These are phyloP conservation scores for Boletus rubescentipes DNA, from an alignment of 768 basidiomycete species.

Conservation along the genomic window DNA sequence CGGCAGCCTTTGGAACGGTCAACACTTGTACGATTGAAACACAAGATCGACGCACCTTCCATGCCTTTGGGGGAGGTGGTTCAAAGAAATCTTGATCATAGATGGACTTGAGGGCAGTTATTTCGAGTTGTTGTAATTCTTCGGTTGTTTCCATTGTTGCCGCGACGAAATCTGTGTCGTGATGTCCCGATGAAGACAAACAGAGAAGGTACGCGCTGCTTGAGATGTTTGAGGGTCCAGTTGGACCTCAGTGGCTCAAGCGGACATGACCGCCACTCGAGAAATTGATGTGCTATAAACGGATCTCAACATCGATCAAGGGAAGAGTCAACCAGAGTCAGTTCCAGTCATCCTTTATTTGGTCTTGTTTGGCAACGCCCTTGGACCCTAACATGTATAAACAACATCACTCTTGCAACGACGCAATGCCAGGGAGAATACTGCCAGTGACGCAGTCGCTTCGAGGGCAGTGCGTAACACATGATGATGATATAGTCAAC, in stretches of 20 bases:
- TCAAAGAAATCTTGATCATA: conserved; percentile 77
- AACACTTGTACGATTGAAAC: not conserved
- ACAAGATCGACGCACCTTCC: conserved; percentile 57
- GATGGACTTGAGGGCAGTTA: conserved; percentile 77
- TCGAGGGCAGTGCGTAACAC: too few relatives aligned
- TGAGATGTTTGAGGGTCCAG: conserved; percentile 61
- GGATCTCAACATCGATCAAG: conserved; percentile 1
- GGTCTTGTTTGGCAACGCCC: conserved; percentile 11
- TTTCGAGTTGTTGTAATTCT: conserved; percentile 68
- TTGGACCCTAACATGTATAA: conserved; percentile 12
- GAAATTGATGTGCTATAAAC: conserved; percentile 9
- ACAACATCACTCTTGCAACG: too few relatives aligned
- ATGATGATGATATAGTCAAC: too few relatives aligned
- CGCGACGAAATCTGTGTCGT: conserved; percentile 11
- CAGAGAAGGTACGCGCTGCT: conserved; percentile 38
- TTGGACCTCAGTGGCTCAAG: conserved; percentile 76
- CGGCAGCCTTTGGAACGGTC: conserved; percentile 51
- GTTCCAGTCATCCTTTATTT: conserved; percentile 15
- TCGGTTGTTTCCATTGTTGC: conserved; percentile 66
- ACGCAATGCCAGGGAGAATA: too few relatives aligned
- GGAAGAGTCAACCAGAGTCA: conserved; percentile 15
- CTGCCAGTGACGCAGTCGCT: too few relatives aligned
- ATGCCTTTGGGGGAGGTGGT: conserved; percentile 72
- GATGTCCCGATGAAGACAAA: conserved; percentile 18
- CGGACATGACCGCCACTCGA: conserved; percentile 48